Base-by-base conservation (phyloP, 1,284 basidiomycete species). In the Wolfiporia cocos region DNA sequence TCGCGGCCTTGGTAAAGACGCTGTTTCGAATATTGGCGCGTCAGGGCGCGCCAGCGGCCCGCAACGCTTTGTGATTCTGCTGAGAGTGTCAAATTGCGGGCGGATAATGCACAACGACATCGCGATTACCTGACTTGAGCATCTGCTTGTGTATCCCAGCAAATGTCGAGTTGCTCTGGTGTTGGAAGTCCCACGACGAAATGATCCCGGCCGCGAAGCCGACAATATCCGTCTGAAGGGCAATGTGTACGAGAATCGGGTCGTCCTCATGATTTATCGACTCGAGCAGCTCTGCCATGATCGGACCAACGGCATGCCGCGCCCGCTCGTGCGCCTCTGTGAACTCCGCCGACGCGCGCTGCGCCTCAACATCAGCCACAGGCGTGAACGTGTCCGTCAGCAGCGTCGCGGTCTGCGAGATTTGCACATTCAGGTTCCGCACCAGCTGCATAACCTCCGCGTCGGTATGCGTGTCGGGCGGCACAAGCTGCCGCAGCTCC, bases 101-200 rank as follows among this genome's bases (percentile, higher is more conserved):
- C n/a, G n/a, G n/a, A n/a, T n/a, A n/a, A n/a, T n/a, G n/a, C n/a
- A n/a, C n/a, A n/a, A n/a, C n/a, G n/a, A n/a, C n/a, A n/a, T n/a
- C n/a, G n/a, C n/a, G n/a, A n/a, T 18, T 33, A 50, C 53, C 53
- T 43, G 51, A 50, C 21, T 45, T 44, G 11, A 47, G 41, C 46
- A 54, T 50, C 39, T 50, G 49, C 43, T 41, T 47, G 43, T 54
- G 49, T 4, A 51, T 47, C 2, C 49, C 48, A 1, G 44, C 29
- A 30, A 52, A 39, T 64, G 65, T 43, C 67, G 71, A 32, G 65
- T 67, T 34, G 68, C 66, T 42, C 36, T 68, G 68, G 44, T 50
- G 46, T 43, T 73, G 73, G 49, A 74, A 73, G 52, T 66, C 70
- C 76, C 76, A 80, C 0, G 73, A 69, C 43, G 68, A 65, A 41